Evolutionary conservation across 257 asterid species (phyloP), one percentile per base, ranked within the genome.

Genomic region (Anisodus tanguticus): DNA sequence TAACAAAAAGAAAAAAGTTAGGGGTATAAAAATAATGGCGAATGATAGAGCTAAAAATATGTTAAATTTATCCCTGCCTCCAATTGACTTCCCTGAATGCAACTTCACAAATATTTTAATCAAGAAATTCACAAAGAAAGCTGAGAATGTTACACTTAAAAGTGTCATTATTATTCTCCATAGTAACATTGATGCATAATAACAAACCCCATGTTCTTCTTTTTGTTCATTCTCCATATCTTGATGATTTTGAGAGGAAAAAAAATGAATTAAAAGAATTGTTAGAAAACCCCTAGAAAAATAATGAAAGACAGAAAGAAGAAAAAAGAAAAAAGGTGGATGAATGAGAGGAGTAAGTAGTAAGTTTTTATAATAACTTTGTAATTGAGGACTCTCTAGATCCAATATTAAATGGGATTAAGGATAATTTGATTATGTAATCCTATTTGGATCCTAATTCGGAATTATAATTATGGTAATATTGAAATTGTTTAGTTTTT

Each of bases 171-270:
- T 0, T 77, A 77, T 54, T 77, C 31, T 15, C 63, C 43, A 77
- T 2, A 77, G 9, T 12, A 53, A 77, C 82, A 77, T 77, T 31
- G 49, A 53, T 77, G 64, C 82, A 53, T 77, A 31, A 77, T 53
- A 37, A 1, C 43, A 54, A 77, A 16, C 15, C 43, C 45, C 66
- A 77, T 77, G 66, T 54, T 55, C 49, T 4, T 26, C 63, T 19
- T 8, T 53, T 6, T 31, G 13, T 47, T 26, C 82, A 53, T 77
- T 35, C 4, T 53, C 47, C 60, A 77, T 53, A 10, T 59, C 10
- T 58, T 41, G 45, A 41, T 57, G 62, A 58, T 15, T 58, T 58
- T 16, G 64, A 16, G 64, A 55, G 15, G 6, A 41, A 49, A 49
- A 49, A n/a, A 6, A 47, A 19, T 22, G 26, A 22, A 22, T 22